Percentiles rank a stretch among this genome's conserved stretches.
Evolutionary conservation across 192 early-diverging fungal genomes (phyloP).

Genomic region (Fimicolochytrium jonesii): DNA sequence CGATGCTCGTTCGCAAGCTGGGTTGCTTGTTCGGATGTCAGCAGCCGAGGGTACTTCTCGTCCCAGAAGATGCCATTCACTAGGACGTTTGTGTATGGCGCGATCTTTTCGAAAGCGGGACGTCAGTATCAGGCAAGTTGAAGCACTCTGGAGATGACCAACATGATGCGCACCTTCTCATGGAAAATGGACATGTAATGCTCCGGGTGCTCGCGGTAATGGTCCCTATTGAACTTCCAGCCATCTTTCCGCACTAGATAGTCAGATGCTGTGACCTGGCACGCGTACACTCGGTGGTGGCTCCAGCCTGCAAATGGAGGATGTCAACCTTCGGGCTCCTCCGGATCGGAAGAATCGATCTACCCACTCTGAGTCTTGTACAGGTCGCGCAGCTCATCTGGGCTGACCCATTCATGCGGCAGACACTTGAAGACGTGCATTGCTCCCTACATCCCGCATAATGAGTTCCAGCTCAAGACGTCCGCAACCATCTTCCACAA

Average conservation of each 20-base stretch:
- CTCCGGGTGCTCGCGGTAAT: constrained; percentile 77
- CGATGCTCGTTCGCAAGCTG: constrained; percentile 64
- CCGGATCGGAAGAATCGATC: too few species aligned
- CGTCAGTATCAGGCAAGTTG: too few species aligned
- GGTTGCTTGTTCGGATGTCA: constrained; percentile 80
- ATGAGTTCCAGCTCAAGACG: too few species aligned
- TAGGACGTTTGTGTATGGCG: constrained; percentile 84
- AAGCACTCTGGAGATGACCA: too few species aligned
- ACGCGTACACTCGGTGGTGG: constrained; percentile 73
- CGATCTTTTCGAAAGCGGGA: constrained; percentile 71
- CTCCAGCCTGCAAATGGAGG: too few species aligned
- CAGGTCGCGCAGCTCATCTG: constrained; percentile 45
- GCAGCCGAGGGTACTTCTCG: constrained; percentile 72
- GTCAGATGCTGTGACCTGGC: constrained; percentile 74
- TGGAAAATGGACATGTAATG: constrained; percentile 76
- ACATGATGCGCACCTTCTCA: constrained; percentile 48
- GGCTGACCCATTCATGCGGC: constrained; percentile 84
- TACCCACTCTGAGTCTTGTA: constrained; percentile 27
- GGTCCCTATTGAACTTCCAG: constrained; percentile 46
- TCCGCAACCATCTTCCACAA: too few species aligned
- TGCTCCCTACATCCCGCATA: constrained; percentile 75
- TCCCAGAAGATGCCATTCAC: constrained; percentile 97
- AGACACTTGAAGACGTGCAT: constrained; percentile 85
- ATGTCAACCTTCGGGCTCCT: too few species aligned
- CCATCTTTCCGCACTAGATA: constrained; percentile 77